Conservation (phyloP, 2,329 filamentous ascomycete species). For the Aspergillus pseudotamarii region DNA sequence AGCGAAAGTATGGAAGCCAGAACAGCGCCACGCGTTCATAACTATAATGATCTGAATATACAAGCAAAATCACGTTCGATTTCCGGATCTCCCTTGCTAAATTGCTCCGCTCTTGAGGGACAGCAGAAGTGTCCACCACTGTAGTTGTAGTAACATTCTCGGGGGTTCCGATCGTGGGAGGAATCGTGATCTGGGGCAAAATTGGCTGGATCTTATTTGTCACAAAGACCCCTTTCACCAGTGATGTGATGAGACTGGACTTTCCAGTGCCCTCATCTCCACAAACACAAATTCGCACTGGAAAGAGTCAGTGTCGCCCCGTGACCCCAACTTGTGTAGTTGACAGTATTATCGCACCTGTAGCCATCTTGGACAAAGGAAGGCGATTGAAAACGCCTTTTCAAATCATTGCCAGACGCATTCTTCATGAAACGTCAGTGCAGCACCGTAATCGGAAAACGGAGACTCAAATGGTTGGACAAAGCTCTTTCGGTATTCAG, state of each 20-base stretch:
- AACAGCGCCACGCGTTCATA: slow-evolving; percentile 96
- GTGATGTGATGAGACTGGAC: slow-evolving; percentile 87
- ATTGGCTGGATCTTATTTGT: slow-evolving; percentile 93
- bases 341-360: slow-evolving; percentile 22
- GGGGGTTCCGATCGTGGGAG: slow-evolving; percentile 86
- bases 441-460: background rate
- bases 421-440: background rate
- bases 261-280: slow-evolving; percentile 96
- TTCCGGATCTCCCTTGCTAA: slow-evolving; percentile 94
- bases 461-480: background rate
- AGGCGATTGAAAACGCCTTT: slow-evolving; percentile 8
- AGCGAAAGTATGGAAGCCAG: slow-evolving; percentile 98
- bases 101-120: slow-evolving; percentile 88
- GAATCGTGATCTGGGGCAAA: slow-evolving; percentile 91
- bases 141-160: slow-evolving; percentile 92
- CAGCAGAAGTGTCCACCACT: slow-evolving; percentile 94
- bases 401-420: slow-evolving; percentile 18
- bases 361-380: slow-evolving; percentile 24
- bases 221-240: slow-evolving; percentile 97
- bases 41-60: slow-evolving; percentile 98
- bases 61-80: slow-evolving; percentile 92
- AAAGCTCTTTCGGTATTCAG: background rate
- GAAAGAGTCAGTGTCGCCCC: slow-evolving; percentile 9
- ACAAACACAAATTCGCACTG: slow-evolving; percentile 91
- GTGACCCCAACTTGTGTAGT: slow-evolving; percentile 5